Base-by-base conservation (phyloP, 2,329 filamentous ascomycete species). In the Didymella segeticola region DNA sequence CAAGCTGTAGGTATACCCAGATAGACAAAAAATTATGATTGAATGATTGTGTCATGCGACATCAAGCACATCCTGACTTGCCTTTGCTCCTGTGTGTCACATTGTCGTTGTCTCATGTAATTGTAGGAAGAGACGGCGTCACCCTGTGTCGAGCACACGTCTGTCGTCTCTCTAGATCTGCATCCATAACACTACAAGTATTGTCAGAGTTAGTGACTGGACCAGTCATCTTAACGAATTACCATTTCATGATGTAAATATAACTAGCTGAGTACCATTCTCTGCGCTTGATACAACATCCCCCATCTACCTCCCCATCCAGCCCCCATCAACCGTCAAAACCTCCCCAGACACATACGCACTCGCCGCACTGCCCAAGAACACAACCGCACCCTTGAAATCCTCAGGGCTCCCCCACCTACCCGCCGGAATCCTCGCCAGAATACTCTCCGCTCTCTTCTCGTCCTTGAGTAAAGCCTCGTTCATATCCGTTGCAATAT, bases 401-500 rank as follows among this genome's bases (percentile, higher is more conserved):
- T 97, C 93, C 22, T 96, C 91, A 0, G 91, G 89, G 10, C 73
- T 81, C 0, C 91, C 92, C 91, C 92, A 96, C 63, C 91, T 79
- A 0, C 89, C 91, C 0, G 90, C 90, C 0, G 92, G 92, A 66
- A 96, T 96, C 51, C 91, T 80, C 27, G 85, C 86, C 68, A 89
- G 82, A 63, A 96, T 96, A 67, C 88, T 88, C 60, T 81, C 84
- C 56, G 89, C 82, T 29, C 92, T 79, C 62, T 83, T 84, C 66
- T 83, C 75, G 73, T 96, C 87, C 43, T 87, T 83, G 36, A 96
- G 84, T 68, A 97, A 76, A 2, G 91, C 92, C 61, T 82, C 83
- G 73, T 96, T 97, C 93, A 96, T 96, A 56, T 96, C 92, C n/a
- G 92, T 96, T 43, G 85, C 89, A 64, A 96, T 90, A 75, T 96